phyloP scores from a whole-genome alignment of 805 yeast species.

The Dipodascus albidus region DNA sequence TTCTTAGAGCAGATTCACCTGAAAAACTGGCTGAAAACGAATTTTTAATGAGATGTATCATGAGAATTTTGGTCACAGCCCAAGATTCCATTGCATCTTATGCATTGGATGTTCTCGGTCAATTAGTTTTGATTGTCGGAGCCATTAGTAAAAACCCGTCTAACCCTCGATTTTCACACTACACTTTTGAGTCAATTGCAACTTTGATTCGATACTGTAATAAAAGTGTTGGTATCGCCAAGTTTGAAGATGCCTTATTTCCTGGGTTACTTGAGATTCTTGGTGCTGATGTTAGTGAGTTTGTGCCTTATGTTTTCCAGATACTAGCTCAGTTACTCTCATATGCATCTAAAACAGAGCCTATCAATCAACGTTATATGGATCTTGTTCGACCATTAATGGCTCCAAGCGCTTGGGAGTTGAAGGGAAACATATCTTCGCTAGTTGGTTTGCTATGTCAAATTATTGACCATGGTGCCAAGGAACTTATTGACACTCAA shows the following conservation, averaged over 20 bases:
- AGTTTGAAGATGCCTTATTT: conserved; percentile 42
- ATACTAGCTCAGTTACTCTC: conserved; percentile 72
- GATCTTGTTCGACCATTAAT: conserved; percentile 69
- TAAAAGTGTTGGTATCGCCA: conserved; percentile 24
- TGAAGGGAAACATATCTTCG: conserved; percentile 87
- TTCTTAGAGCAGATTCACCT: conserved; percentile 46
- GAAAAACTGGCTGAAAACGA: conserved; percentile 94
- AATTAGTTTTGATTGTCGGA: conserved; percentile 56
- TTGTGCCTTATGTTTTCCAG: conserved; percentile 87
- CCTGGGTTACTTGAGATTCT: conserved; percentile 51
- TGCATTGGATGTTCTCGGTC: conserved; percentile 38
- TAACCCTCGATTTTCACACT: conserved; percentile 88
- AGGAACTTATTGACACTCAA: conserved; percentile 31
- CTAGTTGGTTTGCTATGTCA: conserved; percentile 68
- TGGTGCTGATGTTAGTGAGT: conserved; percentile 84
- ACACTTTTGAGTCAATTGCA: conserved; percentile 78
- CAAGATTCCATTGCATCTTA: conserved; percentile 33
- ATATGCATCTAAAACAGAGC: conserved; percentile 24
- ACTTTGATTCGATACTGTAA: conserved; percentile 48
- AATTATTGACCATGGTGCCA: conserved; percentile 36
- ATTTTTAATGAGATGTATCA: conserved; percentile 76
- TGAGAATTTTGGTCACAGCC: conserved; percentile 72
- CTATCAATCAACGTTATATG: conserved; percentile 54
- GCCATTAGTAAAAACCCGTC: conserved; percentile 83
- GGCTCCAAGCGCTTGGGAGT: conserved; percentile 91